Base-by-base conservation (phyloP, 225 moss, liverwort and hornwort genomes). In the Marchantia polymorpha region DNA sequence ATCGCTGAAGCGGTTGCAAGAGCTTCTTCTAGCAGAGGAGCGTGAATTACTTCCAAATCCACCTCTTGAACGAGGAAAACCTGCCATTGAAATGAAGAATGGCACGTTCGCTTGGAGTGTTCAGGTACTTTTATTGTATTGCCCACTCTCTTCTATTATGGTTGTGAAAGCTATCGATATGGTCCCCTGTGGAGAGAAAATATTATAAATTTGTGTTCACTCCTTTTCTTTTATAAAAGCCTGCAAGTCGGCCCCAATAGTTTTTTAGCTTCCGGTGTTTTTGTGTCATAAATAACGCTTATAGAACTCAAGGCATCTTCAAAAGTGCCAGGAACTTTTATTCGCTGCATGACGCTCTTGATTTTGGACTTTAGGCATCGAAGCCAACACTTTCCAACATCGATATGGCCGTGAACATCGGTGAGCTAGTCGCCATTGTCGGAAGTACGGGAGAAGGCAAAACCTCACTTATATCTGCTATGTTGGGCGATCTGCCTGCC, bases 391-490 rank as follows among this genome's bases (percentile, higher is more conserved):
- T 89, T n/a, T 73, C 75, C 27, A 52, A 79, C 48, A 79, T 89
- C 66, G 83, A 85, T 60, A 30, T 89, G 23, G 67, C 81, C 49
- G 85, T 89, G 51, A 69, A 74, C 23, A 30, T 68, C 15, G 89
- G 89, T 3, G 72, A 82, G 59, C 84, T 89, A 6, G 87, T 87
- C 56, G 89, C 89, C 13, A 49, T 89, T 13, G 89, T 89, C 7
- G 89, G 89, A 76, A 85, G 87, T 30, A 89, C 87, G 7, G 87
- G 87, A 25, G 85, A 89, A 76, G 87, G 89, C 12, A 89, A 89
- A 79, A 85, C 89, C n/a, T 89, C 89, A 39, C 76, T 89, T 47
- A 80, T 89, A 27, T 84, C 84, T 25, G 87, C 89, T 50, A 74
- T 89, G 19, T 76, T 89, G 23, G 89, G 89, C 26, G 89, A 89